Conservation (phyloP, 1,284 basidiomycete species). For the Pseudozyma hubeiensis region DNA sequence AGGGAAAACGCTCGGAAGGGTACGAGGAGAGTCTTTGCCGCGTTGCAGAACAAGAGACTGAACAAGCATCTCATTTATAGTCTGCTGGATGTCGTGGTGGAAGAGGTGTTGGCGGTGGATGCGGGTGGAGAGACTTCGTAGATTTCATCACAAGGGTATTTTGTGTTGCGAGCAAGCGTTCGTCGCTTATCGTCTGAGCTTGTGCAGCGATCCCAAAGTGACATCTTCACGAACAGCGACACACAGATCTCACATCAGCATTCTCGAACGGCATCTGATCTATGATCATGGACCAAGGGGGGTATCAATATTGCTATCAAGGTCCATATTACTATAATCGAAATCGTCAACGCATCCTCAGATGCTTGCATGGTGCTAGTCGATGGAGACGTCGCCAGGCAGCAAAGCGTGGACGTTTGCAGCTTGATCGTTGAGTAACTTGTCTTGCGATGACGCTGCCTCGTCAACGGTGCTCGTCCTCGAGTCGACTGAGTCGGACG, state of each 20-base stretch:
- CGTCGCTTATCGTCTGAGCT: no score
- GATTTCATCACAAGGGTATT: no score
- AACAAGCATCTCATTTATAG: slow-evolving; percentile 72
- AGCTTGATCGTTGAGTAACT: slow-evolving; percentile 4
- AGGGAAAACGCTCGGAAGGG: slow-evolving; percentile 90
- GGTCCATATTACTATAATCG: no score
- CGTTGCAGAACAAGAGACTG: slow-evolving; percentile 88
- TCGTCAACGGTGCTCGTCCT: not conserved
- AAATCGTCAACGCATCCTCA: no score
- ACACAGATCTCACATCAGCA: no score
- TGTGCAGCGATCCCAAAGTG: no score
- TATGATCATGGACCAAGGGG: no score
- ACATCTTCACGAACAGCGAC: no score
- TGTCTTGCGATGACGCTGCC: not conserved
- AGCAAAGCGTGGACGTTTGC: slow-evolving; percentile 3
- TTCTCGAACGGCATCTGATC: no score
- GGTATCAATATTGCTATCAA: no score
- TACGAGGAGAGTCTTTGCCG: slow-evolving; percentile 87
- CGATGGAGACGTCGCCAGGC: slow-evolving; percentile 36
- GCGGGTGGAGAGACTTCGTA: not conserved
- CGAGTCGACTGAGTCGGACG: not conserved
- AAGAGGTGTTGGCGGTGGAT: slow-evolving; percentile 37
- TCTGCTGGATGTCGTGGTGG: slow-evolving; percentile 47
- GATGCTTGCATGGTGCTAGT: slow-evolving; percentile 6
- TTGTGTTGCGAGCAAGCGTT: no score